Percentiles rank a stretch among this genome's conserved stretches.
Evolutionary conservation across 2,329 filamentous ascomycete species (phyloP).

Genomic region (Fusarium fujikuroi): DNA sequence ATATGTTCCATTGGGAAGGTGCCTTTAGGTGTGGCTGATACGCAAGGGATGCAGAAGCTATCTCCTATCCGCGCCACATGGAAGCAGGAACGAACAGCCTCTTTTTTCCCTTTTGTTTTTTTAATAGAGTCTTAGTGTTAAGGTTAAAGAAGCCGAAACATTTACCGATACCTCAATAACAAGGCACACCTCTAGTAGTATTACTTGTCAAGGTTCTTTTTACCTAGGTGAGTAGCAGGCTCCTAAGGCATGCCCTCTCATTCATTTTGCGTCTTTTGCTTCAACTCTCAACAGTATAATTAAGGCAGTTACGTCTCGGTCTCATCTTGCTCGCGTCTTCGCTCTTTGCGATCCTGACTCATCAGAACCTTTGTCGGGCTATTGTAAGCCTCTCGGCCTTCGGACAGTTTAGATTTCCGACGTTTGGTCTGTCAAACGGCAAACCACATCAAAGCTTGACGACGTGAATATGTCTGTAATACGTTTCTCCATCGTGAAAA

Average conservation of each 20-base stretch:
- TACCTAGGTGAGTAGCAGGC: neutral
- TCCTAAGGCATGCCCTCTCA: neutral
- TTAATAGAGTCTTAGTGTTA: slow-evolving; percentile 1
- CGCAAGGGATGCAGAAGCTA: neutral
- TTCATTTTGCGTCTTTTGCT: slow-evolving; percentile 10
- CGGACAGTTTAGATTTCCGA: slow-evolving; percentile 37
- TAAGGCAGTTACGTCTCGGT: neutral
- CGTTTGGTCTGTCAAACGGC: slow-evolving; percentile 15
- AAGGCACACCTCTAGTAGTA: neutral
- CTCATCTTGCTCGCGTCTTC: slow-evolving; percentile 18
- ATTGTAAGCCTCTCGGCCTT: slow-evolving; percentile 39
- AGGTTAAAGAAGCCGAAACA: slow-evolving; percentile 10
- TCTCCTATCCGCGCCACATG: slow-evolving; percentile 8
- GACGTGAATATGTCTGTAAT: slow-evolving; percentile 19
- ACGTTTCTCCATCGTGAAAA: slow-evolving; percentile 13
- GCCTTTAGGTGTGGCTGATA: slow-evolving; percentile 4
- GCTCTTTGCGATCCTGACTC: slow-evolving; percentile 31
- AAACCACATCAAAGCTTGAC: slow-evolving; percentile 38
- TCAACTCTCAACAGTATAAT: neutral
- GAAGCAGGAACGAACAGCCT: neutral
- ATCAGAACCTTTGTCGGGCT: slow-evolving; percentile 30
- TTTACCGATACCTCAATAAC: neutral
- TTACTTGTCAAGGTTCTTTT: neutral
- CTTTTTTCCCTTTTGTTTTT: neutral
- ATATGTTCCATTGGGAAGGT: neutral